Percentiles rank a stretch among this genome's conserved stretches.
Evolutionary conservation across 2,329 filamentous ascomycete genomes (phyloP).

Genomic region (Anthostomella pinea): DNA sequence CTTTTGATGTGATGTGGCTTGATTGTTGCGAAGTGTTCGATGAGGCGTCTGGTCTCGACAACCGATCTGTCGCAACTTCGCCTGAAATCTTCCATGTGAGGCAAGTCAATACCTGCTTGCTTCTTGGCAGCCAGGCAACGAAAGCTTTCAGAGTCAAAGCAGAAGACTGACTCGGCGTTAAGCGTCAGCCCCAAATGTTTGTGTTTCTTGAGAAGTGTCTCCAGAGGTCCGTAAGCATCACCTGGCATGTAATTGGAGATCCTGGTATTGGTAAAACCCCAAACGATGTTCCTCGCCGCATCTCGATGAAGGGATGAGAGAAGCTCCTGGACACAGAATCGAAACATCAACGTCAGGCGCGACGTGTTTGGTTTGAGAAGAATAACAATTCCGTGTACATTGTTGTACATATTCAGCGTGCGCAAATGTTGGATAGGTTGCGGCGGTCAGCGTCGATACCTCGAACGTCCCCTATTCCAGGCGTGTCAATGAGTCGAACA

Average conservation of each 20-base stretch:
- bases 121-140: slow-evolving; percentile 39
- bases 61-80: slow-evolving; percentile 38
- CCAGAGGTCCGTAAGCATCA: slow-evolving; percentile 36
- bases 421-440: slow-evolving; percentile 40
- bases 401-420: slow-evolving; percentile 32
- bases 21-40: slow-evolving; percentile 28
- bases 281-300: slow-evolving; percentile 39
- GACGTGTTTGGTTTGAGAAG: slow-evolving; percentile 39
- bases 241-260: slow-evolving; percentile 40
- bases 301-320: slow-evolving; percentile 37
- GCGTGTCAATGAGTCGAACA: slow-evolving; percentile 41
- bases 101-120: slow-evolving; percentile 27
- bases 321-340: slow-evolving; percentile 40
- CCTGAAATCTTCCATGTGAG: slow-evolving; percentile 31
- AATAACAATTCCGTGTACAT: slow-evolving; percentile 41
- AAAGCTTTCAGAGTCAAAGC: slow-evolving; percentile 44
- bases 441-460: slow-evolving; percentile 35
- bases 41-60: slow-evolving; percentile 29
- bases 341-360: slow-evolving; percentile 36
- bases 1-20: slow-evolving; percentile 33
- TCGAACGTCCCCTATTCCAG: slow-evolving; percentile 40
- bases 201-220: slow-evolving; percentile 29
- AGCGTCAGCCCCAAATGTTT: slow-evolving; percentile 30
- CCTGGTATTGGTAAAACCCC: slow-evolving; percentile 43
- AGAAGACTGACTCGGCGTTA: slow-evolving; percentile 33